Conservation (phyloP, 2,329 filamentous ascomycete species). For the Penicillium sp. region DNA sequence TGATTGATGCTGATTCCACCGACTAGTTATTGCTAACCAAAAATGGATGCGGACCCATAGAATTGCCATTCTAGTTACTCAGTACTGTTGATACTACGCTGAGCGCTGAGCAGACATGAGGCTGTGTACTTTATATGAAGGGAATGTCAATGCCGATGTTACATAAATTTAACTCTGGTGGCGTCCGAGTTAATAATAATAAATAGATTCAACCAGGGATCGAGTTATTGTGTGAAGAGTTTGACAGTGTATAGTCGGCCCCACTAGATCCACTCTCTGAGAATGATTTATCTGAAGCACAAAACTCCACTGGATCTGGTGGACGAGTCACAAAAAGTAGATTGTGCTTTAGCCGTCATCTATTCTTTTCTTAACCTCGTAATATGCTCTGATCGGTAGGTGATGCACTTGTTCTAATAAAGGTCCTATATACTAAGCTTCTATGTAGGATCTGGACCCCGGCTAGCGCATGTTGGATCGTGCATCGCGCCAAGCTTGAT, state of each 20-base stretch:
- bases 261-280: not conserved
- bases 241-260: not conserved
- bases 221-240: not conserved
- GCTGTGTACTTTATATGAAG: not conserved
- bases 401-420: not conserved
- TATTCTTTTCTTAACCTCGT: not conserved
- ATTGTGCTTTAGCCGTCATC: not conserved
- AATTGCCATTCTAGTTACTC: not conserved
- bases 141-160: not conserved
- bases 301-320: not conserved
- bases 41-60: not conserved
- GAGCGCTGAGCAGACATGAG: not conserved
- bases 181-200: not conserved
- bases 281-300: constrained; percentile 1
- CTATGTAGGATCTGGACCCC: not conserved
- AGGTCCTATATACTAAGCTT: not conserved
- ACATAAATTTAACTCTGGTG: not conserved
- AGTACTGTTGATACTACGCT: not conserved
- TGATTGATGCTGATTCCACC: not conserved
- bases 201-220: not conserved
- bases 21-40: not conserved
- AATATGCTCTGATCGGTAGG: not conserved
- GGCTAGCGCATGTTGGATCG: not conserved
- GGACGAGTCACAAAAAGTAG: not conserved
- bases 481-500: not conserved